Evolutionary conservation across 805 yeast species (phyloP).

Genomic region (Maudiozyma pseudohumilis): DNA sequence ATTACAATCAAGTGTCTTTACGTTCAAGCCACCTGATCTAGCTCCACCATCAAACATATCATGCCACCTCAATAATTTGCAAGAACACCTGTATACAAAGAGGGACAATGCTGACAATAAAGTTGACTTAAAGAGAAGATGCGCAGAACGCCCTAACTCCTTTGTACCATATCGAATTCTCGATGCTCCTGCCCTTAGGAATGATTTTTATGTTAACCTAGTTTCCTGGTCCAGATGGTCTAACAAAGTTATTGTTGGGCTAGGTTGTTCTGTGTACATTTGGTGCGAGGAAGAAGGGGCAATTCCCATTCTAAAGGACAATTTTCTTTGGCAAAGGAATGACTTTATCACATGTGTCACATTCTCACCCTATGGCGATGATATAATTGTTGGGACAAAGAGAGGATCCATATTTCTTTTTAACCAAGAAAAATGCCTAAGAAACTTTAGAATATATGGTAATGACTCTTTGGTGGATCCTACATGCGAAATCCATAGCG

Average conservation of each 20-base stretch:
- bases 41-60: not conserved
- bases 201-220: constrained; percentile 70
- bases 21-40: constrained; percentile 1
- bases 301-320: constrained; percentile 32
- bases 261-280: constrained; percentile 45
- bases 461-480: constrained; percentile 8
- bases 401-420: constrained; percentile 44
- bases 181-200: constrained; percentile 61
- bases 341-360: constrained; percentile 49
- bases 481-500: constrained; percentile 15
- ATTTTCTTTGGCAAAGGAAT: constrained; percentile 22
- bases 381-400: constrained; percentile 47
- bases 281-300: constrained; percentile 52
- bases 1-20: constrained; percentile 9
- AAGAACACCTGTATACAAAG: not conserved
- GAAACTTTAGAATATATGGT: constrained; percentile 4
- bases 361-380: constrained; percentile 38
- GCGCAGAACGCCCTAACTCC: constrained; percentile 23
- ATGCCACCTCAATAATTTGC: not conserved
- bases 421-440: constrained; percentile 27
- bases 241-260: constrained; percentile 53
- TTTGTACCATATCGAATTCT: constrained; percentile 42
- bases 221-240: constrained; percentile 57
- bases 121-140: no score
- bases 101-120: not conserved